phyloP scores from a whole-genome alignment of 2,329 filamentous ascomycete species.

The Aspergillus pseudotamarii region DNA sequence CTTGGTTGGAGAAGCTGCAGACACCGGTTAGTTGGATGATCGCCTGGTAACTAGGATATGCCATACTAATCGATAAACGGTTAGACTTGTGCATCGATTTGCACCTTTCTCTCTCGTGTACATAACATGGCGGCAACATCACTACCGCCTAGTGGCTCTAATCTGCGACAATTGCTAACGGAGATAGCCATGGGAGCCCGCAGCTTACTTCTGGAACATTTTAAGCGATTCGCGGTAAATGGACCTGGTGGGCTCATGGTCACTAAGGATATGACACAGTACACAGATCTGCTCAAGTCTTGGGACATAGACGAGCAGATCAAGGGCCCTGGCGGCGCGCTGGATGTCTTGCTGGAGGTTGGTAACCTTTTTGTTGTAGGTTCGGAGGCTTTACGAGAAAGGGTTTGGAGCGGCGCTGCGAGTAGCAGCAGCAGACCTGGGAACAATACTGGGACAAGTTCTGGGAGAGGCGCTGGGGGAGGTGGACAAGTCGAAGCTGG shows the following conservation, averaged over 20 bases:
- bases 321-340: conserved; percentile 53
- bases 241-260: conserved; percentile 93
- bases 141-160: conserved; percentile 66
- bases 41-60: not conserved
- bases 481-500: conserved; percentile 58
- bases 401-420: conserved; percentile 63
- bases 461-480: conserved; percentile 43
- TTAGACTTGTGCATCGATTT: conserved; percentile 76
- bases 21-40: conserved; percentile 57
- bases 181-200: conserved; percentile 83
- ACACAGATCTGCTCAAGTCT: conserved; percentile 79
- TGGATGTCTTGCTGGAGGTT: conserved; percentile 90
- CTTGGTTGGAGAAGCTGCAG: conserved; percentile 73
- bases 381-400: conserved; percentile 73
- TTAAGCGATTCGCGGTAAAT: conserved; percentile 91
- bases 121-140: conserved; percentile 66
- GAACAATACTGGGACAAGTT: conserved; percentile 43
- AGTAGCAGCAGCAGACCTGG: conserved; percentile 44
- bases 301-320: conserved; percentile 75
- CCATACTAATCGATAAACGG: conserved; percentile 13
- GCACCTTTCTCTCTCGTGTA: conserved; percentile 73
- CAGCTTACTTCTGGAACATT: conserved; percentile 81
- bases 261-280: conserved; percentile 92
- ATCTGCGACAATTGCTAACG: conserved; percentile 77
- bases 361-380: conserved; percentile 95